Base-by-base conservation (phyloP, 441 rosid species). In the Breynia disticha region DNA sequence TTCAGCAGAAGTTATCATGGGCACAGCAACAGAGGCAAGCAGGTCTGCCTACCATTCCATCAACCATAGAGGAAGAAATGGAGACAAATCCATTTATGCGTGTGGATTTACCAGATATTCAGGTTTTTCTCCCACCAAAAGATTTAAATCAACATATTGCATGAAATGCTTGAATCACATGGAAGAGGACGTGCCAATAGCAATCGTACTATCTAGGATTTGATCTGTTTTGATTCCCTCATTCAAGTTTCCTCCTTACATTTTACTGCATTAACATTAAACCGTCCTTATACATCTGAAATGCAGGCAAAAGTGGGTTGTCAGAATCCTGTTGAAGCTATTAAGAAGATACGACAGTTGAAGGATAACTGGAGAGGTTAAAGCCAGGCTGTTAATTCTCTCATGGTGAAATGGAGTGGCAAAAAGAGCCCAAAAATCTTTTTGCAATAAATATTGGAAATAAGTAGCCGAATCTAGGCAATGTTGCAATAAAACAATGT, bases 291-390 rank as follows among this genome's bases (percentile, higher is more conserved):
- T 28, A 28, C 35, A 28, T 9, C n/a, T n/a, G n/a, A n/a, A n/a
- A 28, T 57, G 14, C 79, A 90, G 95, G 80, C 72, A 56, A 76
- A 50, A 53, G 60, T 77, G 4, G 91, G 87, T 45, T 77, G 78
- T 72, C 53, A 72, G 22, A 70, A 89, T 16, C 80, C 93, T 8
- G 67, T 85, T 16, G 95, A 87, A 70, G 78, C 90, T 37, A 65
- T 90, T 20, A 67, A 60, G 64, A 81, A 76, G 67, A 61, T 87
- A 42, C 66, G 96, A 76, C 74, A 66, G 62, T 67, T 67, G 76
- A 90, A 87, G 78, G 93, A 90, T 70, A 84, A 73, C 56, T 90
- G 97, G 95, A 82, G 72, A 49, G 90, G 93, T 56, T 84, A 70
- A 76, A 28, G 5, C 35, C 35, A 28, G 35, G 8, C 35, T 4